phyloP scores from a whole-genome alignment of 1,284 basidiomycete genomes.

The Singerocomus inundabilis region DNA sequence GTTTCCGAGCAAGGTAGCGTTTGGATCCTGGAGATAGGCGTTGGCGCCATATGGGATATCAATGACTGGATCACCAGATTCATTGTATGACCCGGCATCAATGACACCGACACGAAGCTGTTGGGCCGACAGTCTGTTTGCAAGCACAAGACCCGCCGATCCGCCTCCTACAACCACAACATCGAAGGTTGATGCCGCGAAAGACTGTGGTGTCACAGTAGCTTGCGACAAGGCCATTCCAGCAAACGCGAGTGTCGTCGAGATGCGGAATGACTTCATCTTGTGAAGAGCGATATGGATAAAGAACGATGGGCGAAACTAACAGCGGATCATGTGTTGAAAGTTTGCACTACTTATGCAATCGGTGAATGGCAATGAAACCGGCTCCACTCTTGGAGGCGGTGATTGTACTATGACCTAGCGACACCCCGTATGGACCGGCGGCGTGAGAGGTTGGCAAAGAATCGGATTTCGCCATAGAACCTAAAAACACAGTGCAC shows the following conservation, averaged over 20 bases:
- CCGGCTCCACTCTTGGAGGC: too few species aligned
- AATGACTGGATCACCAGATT: not conserved
- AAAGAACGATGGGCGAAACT: not conserved
- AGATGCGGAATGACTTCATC: too few species aligned
- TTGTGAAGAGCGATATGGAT: not conserved
- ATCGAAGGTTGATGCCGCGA: slow-evolving; percentile 1
- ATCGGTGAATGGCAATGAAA: too few species aligned
- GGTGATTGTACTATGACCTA: too few species aligned
- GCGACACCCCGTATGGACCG: too few species aligned
- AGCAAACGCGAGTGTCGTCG: not conserved
- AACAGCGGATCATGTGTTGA: too few species aligned
- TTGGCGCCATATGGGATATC: not conserved
- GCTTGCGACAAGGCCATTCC: not conserved
- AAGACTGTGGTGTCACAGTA: slow-evolving; percentile 1
- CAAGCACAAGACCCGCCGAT: slow-evolving; percentile 4
- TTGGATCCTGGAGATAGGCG: slow-evolving; percentile 3
- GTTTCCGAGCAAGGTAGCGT: not conserved
- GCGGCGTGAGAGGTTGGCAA: too few species aligned
- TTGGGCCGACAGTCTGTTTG: not conserved
- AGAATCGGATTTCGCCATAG: too few species aligned
- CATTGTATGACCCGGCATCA: not conserved
- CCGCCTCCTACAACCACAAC: not conserved
- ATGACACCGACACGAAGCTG: slow-evolving; percentile 2
- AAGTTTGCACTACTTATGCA: too few species aligned
- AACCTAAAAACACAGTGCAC: too few species aligned